Base-by-base conservation (phyloP, 768 basidiomycete species). In the Hericium coralloides region DNA sequence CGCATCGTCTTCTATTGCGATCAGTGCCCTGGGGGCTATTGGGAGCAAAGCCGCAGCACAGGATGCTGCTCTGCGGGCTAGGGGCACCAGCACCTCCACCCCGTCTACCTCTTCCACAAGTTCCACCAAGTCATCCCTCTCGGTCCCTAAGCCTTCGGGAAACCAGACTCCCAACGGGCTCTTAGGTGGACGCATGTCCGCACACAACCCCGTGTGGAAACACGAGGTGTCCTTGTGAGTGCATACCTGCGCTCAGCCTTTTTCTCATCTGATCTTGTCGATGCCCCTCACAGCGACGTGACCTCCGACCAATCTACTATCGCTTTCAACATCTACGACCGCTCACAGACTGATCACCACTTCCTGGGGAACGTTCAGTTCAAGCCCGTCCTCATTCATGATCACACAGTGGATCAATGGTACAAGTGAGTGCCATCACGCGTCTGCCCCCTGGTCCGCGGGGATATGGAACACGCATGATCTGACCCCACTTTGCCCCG, bases 201-300 rank as follows among this genome's bases (percentile, higher is more conserved):
- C 90, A 56, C 80, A 91, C 66, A 98, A 93, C 74, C 95, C 97
- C 12, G 86, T 95, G 20, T 99, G 97, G 97, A 99, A 99, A 74
- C 95, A 98, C 69, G 89, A 98, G 70, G 97, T 98, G 37, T 86
- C 91, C 47, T 99, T 99, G 95, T 98, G 72, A 72, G 43, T 20
- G n/a, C 43, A 45, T 45, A 31, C 4, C 43, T 14, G 43, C 43
- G 10, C 4, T 7, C 43, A 18, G 18, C 43, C n/a, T 17, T 18
- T 45, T 45, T 45, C 43, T 8, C 43, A 45, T 45, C 43, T 45
- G 43, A 45, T 45, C 12, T 45, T 45, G n/a, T n/a, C n/a, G 43
- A 45, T 45, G 17, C 20, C 15, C 39, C 10, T 65, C 55, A 38
- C 70, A 98, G 95, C 78, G 97, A 99, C 72, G 89, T 98, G 55